Evolutionary conservation across 2,329 filamentous ascomycete genomes (phyloP).

Genomic region (Polytolypa hystricis): DNA sequence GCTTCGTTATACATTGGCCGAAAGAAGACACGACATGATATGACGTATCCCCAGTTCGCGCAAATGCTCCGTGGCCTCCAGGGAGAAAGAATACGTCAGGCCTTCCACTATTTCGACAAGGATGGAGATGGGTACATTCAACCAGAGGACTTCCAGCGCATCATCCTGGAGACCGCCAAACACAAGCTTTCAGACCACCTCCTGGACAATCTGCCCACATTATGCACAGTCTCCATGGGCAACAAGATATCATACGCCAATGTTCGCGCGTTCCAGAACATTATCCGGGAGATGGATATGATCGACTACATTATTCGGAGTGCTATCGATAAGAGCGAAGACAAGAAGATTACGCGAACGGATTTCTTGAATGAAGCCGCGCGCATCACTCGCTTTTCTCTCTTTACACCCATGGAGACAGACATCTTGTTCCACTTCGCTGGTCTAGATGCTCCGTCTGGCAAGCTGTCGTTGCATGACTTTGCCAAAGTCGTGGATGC

Average conservation of each 20-base stretch:
- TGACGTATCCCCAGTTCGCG: constrained; percentile 93
- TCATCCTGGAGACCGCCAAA: constrained; percentile 81
- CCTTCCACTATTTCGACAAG: constrained; percentile 83
- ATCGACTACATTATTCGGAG: constrained; percentile 87
- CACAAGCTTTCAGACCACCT: constrained; percentile 98
- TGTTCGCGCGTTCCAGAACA: constrained; percentile 94
- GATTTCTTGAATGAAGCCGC: constrained; percentile 94
- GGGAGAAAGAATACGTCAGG: constrained; percentile 89
- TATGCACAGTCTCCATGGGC: constrained; percentile 86
- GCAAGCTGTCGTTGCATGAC: constrained; percentile 67
- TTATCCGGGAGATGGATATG: constrained; percentile 95
- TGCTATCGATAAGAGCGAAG: constrained; percentile 68
- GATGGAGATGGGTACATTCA: constrained; percentile 91
- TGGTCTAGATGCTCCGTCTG: constrained; percentile 78
- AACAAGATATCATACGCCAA: constrained; percentile 97
- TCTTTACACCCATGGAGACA: constrained; percentile 97
- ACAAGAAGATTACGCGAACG: constrained; percentile 85
- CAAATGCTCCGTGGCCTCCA: constrained; percentile 96
- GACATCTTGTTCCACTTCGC: constrained; percentile 99
- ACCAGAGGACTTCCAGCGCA: constrained; percentile 90
- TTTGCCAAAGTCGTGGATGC: constrained; percentile 94
- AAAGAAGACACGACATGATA: constrained; percentile 74
- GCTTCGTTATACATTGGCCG: constrained; percentile 85
- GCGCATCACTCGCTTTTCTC: constrained; percentile 80
- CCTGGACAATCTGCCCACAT: constrained; percentile 75